These are phyloP conservation scores for Pseudozyma sp. DNA, from an alignment of 1,284 basidiomycete genomes.

Conservation along the genomic window DNA sequence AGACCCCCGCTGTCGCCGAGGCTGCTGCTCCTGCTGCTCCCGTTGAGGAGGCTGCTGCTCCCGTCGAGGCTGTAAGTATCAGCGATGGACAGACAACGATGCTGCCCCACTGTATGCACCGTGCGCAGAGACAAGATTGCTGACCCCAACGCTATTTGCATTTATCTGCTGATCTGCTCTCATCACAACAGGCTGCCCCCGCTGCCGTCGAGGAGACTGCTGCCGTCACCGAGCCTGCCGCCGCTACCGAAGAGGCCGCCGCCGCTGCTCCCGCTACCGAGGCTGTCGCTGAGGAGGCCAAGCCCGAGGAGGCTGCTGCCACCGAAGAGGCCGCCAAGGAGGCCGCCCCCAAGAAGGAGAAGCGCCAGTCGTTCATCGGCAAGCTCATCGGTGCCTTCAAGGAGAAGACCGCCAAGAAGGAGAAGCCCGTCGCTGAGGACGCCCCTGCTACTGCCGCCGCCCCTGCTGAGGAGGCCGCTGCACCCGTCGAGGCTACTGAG, in stretches of 20 bases:
- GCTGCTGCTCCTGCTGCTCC: conserved; percentile 17
- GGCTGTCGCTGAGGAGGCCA: conserved; percentile 14
- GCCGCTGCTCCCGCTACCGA: conserved; percentile 17
- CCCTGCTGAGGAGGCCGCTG: conserved; percentile 32
- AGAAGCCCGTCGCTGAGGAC: conserved; percentile 45
- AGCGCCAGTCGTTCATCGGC: conserved; percentile 55
- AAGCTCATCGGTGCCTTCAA: conserved; percentile 56
- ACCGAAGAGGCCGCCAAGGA: conserved; percentile 48
- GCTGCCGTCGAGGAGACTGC: conserved; percentile 37
- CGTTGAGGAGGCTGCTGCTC: conserved; percentile 35
- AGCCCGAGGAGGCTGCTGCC: conserved; percentile 37
- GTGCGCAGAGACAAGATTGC: not conserved
- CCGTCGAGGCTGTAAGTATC: conserved; percentile 26
- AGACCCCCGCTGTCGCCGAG: conserved; percentile 24
- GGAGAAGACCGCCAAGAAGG: conserved; percentile 57
- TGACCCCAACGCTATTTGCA: not conserved
- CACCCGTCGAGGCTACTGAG: conserved; percentile 26
- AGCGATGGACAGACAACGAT: not conserved
- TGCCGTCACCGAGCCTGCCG: conserved; percentile 16
- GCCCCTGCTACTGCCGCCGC: conserved; percentile 37
- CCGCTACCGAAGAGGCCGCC: conserved; percentile 19
- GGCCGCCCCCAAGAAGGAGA: conserved; percentile 61
- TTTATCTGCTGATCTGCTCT: not conserved
- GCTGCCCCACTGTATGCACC: not conserved
- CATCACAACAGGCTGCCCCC: conserved; percentile 20